These are phyloP conservation scores for Coemansia sp. DNA, from an alignment of 192 early-diverging fungal genomes.

Conservation along the genomic window DNA sequence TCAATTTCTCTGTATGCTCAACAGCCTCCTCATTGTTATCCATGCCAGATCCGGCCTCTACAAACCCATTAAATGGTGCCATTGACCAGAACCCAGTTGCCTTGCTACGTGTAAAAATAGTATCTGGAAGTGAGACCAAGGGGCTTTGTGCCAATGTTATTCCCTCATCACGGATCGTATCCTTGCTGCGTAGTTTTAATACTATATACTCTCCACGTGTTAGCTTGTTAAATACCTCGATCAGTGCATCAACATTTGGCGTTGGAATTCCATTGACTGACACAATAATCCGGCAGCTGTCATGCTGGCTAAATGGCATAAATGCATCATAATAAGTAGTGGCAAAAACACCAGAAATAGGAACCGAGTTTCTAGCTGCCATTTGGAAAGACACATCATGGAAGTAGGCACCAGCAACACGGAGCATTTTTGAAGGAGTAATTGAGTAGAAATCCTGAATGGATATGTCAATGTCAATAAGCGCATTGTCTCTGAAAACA, in stretches of 20 bases:
- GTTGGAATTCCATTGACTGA: slow-evolving; percentile 16
- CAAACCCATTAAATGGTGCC: slow-evolving; percentile 11
- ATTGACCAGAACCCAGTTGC: slow-evolving; percentile 37
- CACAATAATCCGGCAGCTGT: slow-evolving; percentile 10
- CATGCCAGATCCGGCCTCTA: neutral
- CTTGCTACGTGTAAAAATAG: slow-evolving; percentile 27
- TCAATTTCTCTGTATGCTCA: neutral
- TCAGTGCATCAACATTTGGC: neutral
- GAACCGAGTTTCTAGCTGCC: slow-evolving; percentile 37
- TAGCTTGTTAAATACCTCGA: neutral
- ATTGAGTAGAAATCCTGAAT: slow-evolving; percentile 69
- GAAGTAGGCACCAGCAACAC: slow-evolving; percentile 73
- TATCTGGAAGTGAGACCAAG: neutral
- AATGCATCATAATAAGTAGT: neutral
- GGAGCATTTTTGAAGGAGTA: slow-evolving; percentile 77
- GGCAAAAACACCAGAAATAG: slow-evolving; percentile 26
- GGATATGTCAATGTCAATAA: slow-evolving; percentile 39
- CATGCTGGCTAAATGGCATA: neutral
- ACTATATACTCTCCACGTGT: neutral
- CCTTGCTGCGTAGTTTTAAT: slow-evolving; percentile 29
- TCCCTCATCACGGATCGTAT: slow-evolving; percentile 63
- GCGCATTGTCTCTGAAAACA: slow-evolving; percentile 56
- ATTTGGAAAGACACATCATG: slow-evolving; percentile 70
- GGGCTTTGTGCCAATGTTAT: slow-evolving; percentile 65
- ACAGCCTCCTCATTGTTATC: neutral